Base-by-base conservation (phyloP, 768 basidiomycete species). In the Suillus americanus region DNA sequence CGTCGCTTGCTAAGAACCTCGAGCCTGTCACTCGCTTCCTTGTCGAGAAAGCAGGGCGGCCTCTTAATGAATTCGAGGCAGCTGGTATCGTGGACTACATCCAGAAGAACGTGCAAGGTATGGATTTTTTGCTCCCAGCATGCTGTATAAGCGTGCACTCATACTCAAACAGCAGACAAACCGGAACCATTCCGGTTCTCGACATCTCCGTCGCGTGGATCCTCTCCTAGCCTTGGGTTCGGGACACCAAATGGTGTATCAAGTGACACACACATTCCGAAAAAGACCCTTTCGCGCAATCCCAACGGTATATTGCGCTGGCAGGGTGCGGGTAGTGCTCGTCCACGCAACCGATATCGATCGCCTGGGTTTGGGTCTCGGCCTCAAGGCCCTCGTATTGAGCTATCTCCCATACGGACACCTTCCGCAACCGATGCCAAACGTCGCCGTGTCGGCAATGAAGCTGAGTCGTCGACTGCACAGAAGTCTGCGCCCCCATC, bases 271-370 rank as follows among this genome's bases (percentile, higher is more conserved):
- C 77, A 76, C 43, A 71, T 81, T 18, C 80, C 86, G 6, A 82
- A 82, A 20, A 87, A 83, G 71, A 86, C 82, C 12, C 77, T 93
- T 8, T 72, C 81, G 25, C 85, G 79, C 71, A 94, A 94, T 69
- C 91, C 91, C 0, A 94, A 93, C 71, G 91, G 91, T 25, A 71
- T 78, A 40, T 89, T 89, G 74, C 81, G 82, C 56, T 92, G 89
- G 88, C 83, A 87, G 67, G 92, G 91, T n/a, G 88, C 80, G 38
- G 90, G 91, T 50, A 91, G 89, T 68, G 86, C 91, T 14, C 87
- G 83, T 69, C 78, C 81, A 23, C 84, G 84, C 55, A 92, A 90
- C 73, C 87, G 90, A 50, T 90, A 86, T 71, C 83, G 85, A 60
- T 91, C 90, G 10, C 90, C 91, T 54, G 88, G 87, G 5, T 92